Base-by-base conservation (phyloP, 148 eudicot species). In the Silene uniflora region DNA sequence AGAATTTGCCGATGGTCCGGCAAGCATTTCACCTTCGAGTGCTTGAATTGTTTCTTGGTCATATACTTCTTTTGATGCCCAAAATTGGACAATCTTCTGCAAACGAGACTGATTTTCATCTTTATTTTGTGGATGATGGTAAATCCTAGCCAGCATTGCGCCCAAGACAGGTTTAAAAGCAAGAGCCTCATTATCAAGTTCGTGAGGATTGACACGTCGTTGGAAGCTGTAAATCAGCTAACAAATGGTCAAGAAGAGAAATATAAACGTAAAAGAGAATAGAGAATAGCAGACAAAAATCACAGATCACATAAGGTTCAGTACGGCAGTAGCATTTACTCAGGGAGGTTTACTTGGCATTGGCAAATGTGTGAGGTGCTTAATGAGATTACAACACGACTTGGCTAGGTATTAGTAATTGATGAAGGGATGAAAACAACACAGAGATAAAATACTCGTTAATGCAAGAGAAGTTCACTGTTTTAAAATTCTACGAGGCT, bases 61-160 rank as follows among this genome's bases (percentile, higher is more conserved):
- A 86, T 86, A 95, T 39, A 95, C 99, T 86, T 95, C 99, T 84
- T 92, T 95, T 42, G 99, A 81, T 59, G 92, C 96, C 99, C 99
- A 95, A 77, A 95, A 95, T 72, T 95, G 97, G 80, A 95, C 73
- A 62, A 95, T 92, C 78, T 95, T 95, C 84, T 92, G 92, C 74
- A 95, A 81, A 8, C 97, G 92, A 19, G 89, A 87, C 75, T 92
- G 99, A 73, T 95, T 95, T 87, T 95, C 99, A 44, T 88, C 97
- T 87, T 86, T 89, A 76, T 92, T 90, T 22, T 84, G 91, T 27
- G 97, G 97, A 74, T 95, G 90, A 84, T 95, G 97, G 85, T 87
- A 95, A 74, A 95, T 86, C 80, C 94, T 88, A 16, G 88, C 93
- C 78, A 95, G 87, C 97, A 95, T 92, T 39, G 96, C 84, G 54